A percentile compares a stretch with the other conserved stretches of the same genome.
These are phyloP conservation scores for Tylopilus felleus DNA, from an alignment of 768 basidiomycete species.

Conservation along the genomic window DNA sequence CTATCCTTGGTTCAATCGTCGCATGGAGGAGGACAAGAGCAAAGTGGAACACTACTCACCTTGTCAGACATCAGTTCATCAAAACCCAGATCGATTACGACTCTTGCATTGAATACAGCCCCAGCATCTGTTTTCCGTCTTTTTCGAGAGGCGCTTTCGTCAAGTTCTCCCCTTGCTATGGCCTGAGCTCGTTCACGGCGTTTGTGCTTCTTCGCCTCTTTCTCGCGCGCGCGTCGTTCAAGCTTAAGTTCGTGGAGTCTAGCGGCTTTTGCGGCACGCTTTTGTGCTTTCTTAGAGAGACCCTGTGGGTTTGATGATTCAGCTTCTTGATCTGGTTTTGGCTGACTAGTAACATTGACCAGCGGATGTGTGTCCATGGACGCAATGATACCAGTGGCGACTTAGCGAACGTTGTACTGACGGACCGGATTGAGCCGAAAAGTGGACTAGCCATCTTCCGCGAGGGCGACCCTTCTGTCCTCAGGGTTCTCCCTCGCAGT, in stretches of 20 bases:
- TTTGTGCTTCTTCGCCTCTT: slow-evolving; percentile 72
- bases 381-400: neutral
- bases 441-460: neutral
- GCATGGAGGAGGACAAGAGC: slow-evolving; percentile 7
- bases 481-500: slow-evolving; percentile 1
- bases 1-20: slow-evolving; percentile 40
- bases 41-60: slow-evolving; percentile 49
- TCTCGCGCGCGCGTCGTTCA: slow-evolving; percentile 74
- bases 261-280: slow-evolving; percentile 70
- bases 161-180: slow-evolving; percentile 45
- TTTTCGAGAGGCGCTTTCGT: slow-evolving; percentile 19
- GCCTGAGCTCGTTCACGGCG: slow-evolving; percentile 57
- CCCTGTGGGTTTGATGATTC: slow-evolving; percentile 23
- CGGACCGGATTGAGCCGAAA: slow-evolving; percentile 25
- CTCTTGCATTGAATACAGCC: slow-evolving; percentile 57
- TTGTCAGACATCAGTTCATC: slow-evolving; percentile 93
- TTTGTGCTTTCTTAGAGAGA: slow-evolving; percentile 77
- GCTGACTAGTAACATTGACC: slow-evolving; percentile 12
- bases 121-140: slow-evolving; percentile 25
- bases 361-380: slow-evolving; percentile 19
- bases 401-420: slow-evolving; percentile 1
- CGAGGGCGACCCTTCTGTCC: neutral
- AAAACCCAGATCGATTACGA: slow-evolving; percentile 87
- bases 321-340: slow-evolving; percentile 11
- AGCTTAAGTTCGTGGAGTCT: slow-evolving; percentile 63